Conservation (phyloP, 441 rosid genomes). For the Melastoma candidum region DNA sequence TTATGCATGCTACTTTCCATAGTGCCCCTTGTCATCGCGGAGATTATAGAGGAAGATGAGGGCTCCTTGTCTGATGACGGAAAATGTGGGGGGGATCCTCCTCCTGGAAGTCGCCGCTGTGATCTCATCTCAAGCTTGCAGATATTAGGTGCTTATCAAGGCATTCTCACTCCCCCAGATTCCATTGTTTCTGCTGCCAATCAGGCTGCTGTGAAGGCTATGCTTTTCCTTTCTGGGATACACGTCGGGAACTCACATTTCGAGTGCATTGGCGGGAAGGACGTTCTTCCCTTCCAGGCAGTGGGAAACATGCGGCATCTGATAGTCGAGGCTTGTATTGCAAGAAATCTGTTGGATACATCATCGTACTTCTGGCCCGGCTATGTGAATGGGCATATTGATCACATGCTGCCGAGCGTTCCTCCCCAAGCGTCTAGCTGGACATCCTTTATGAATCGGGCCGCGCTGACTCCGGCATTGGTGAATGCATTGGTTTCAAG, state of each 20-base stretch:
- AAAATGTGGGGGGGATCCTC: slow-evolving; percentile 16
- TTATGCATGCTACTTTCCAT: slow-evolving; percentile 57
- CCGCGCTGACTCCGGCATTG: slow-evolving; percentile 41
- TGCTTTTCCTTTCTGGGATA: slow-evolving; percentile 56
- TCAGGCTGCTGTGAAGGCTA: slow-evolving; percentile 64
- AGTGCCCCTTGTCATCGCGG: slow-evolving; percentile 51
- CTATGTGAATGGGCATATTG: slow-evolving; percentile 54
- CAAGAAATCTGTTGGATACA: slow-evolving; percentile 59
- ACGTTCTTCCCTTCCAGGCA: slow-evolving; percentile 40
- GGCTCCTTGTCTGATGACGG: slow-evolving; percentile 23
- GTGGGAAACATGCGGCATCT: slow-evolving; percentile 80
- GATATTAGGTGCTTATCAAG: slow-evolving; percentile 56
- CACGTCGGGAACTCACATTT: slow-evolving; percentile 40
- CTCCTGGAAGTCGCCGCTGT: slow-evolving; percentile 33
- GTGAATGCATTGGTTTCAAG: slow-evolving; percentile 50
- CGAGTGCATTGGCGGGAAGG: slow-evolving; percentile 54
- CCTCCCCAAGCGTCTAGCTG: slow-evolving; percentile 54
- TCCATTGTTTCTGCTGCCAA: slow-evolving; percentile 63
- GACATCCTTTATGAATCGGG: slow-evolving; percentile 59
- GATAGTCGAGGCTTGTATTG: slow-evolving; percentile 74
- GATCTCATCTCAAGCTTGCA: slow-evolving; percentile 63
- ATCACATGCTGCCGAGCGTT: slow-evolving; percentile 39
- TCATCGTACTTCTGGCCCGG: slow-evolving; percentile 70
- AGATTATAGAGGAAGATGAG: slow-evolving; percentile 62
- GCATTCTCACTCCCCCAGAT: slow-evolving; percentile 58